Base-by-base conservation (phyloP, 2,329 filamentous ascomycete genomes). In the Xylariaceae sp. region DNA sequence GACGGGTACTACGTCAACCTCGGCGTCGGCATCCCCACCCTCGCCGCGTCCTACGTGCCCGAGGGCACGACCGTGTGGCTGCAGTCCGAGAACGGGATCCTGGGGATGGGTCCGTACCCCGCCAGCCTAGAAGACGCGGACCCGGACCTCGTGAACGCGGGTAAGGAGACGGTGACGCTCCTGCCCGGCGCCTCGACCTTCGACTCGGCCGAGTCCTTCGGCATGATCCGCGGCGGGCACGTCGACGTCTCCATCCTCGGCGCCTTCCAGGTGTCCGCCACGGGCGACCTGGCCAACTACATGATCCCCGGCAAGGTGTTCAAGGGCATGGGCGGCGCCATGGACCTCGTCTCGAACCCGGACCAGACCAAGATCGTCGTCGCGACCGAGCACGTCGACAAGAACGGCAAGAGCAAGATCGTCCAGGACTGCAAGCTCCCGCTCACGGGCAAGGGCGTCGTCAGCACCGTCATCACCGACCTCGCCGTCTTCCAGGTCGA, bases 281-380 rank as follows among this genome's bases (percentile, higher is more conserved):
- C 75, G 2, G 87, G 87, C 17, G 87, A 94, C 57, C 65, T 94
- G 37, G 87, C 87, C 31, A 92, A 92, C 64, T 94, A 87, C 70
- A 92, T 92, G 83, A 84, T 94, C 47, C 87, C 87, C 0, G 87
- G 87, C 16, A 92, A 90, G 63, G 78, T 87, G 9, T 80, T 88
- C 64, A 92, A 92, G 71, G 87, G 87, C 13, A 92, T 94, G 81
- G 87, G 87, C 44, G 81, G 81, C 18, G 81, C 81, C 13, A 85
- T 85, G 81, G 81, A 85, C 57, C 65, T 85, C 6, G 79, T 85
- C 9, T 80, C 77, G 26, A 84, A 85, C 61, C 81, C 81, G 0
- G 77, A 82, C 50, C 70, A 73, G 53, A 85, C 81, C 49, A 85
- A 83, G 69, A 82, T 85, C 50, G 78, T 85, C 4, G 79, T 85